phyloP scores from a whole-genome alignment of 805 yeast genomes.

The Yarrowia sp. region DNA sequence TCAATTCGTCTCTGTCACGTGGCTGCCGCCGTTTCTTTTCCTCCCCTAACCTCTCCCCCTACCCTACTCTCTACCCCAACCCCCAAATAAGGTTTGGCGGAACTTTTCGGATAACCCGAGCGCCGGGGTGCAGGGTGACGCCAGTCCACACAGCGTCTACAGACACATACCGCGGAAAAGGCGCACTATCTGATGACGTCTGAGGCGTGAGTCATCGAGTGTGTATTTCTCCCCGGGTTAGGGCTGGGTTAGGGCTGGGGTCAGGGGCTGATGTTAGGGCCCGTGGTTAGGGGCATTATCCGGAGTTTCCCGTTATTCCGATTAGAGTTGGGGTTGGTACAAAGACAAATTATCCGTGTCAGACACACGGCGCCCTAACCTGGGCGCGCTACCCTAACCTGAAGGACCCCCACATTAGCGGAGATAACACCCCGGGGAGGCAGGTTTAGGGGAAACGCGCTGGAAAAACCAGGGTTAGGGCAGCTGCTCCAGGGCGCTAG shows the following conservation, averaged over 20 bases:
- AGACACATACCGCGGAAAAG: conserved; percentile 5
- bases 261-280: too few species aligned
- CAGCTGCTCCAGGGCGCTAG: too few species aligned
- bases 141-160: conserved; percentile 18
- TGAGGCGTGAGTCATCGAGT: conserved; percentile 3
- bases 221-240: not conserved
- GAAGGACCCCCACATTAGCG: conserved; percentile 10
- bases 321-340: conserved; percentile 1
- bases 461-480: too few species aligned
- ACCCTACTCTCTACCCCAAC: not conserved
- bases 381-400: not conserved
- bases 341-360: conserved; percentile 33
- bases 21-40: too few species aligned
- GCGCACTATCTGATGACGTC: conserved; percentile 8
- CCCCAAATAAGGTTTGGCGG: not conserved
- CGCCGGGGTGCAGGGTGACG: conserved; percentile 34
- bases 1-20: too few species aligned
- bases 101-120: conserved; percentile 36
- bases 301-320: conserved; percentile 36
- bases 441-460: too few species aligned
- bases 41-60: not conserved
- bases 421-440: not conserved
- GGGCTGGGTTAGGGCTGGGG: conserved; percentile 1
- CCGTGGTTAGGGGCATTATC: conserved; percentile 7
- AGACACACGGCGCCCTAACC: conserved; percentile 28